A percentile compares a stretch with the other conserved stretches of the same genome.
Evolutionary conservation across 108 stramenopile species (phyloP).

Genomic region (Nitzschia sp.): DNA sequence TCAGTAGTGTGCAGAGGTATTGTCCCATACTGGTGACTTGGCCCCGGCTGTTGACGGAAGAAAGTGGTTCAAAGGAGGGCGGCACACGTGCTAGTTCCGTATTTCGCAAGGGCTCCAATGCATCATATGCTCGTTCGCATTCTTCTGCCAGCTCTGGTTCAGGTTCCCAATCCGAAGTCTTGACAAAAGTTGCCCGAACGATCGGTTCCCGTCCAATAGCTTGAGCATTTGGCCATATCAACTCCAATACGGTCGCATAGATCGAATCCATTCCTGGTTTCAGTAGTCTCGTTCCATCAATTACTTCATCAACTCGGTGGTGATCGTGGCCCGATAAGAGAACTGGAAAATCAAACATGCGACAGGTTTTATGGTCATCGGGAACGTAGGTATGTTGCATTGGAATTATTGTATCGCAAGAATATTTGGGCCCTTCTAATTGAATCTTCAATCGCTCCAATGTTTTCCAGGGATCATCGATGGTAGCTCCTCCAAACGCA

Average conservation of each 20-base stretch:
- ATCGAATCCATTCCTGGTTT: conserved; percentile 48
- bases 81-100: conserved; percentile 47
- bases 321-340: conserved; percentile 58
- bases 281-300: conserved; percentile 45
- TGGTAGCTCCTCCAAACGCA: conserved; percentile 45
- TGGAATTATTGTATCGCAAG: conserved; percentile 45
- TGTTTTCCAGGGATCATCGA: conserved; percentile 45
- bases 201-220: conserved; percentile 11
- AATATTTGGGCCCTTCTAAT: conserved; percentile 32
- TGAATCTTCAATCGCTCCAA: conserved; percentile 26
- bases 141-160: conserved; percentile 28
- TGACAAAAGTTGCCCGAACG: conserved; percentile 33
- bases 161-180: conserved; percentile 29
- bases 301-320: conserved; percentile 49
- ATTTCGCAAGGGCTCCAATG: conserved; percentile 34
- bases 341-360: conserved; percentile 51
- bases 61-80: conserved; percentile 37
- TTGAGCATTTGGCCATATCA: conserved; percentile 29
- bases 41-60: conserved; percentile 28
- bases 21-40: conserved; percentile 43
- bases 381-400: conserved; percentile 48
- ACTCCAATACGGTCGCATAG: conserved; percentile 43
- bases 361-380: conserved; percentile 49
- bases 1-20: conserved; percentile 38
- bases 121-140: conserved; percentile 43